Base-by-base conservation (phyloP, 176 grass and related monocot species). In the Triticum dicoccoides region DNA sequence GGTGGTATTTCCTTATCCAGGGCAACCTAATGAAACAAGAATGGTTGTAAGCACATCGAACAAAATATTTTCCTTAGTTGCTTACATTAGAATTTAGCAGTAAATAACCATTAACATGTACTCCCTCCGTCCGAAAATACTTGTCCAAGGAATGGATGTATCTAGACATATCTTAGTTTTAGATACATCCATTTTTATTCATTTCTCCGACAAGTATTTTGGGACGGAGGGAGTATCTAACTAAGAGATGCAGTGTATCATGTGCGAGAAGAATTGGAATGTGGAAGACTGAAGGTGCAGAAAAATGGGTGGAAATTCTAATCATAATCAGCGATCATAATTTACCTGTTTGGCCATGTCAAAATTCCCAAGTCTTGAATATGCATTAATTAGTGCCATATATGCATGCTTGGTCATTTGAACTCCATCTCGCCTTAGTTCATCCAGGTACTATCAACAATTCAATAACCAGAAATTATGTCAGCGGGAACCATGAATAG, bases 301-400 rank as follows among this genome's bases (percentile, higher is more conserved):
- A 13, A 83, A 81, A 81, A 85, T 82, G 65, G 42, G 21, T 86
- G 45, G 80, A 39, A 41, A 82, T 8, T 89, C 24, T 80, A 15
- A 33, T 84, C 20, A 91, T 80, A 15, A 33, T 84, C 20, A 91
- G 83, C 6, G 30, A 76, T 67, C 47, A 93, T 37, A 68, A 72
- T 72, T 77, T 98, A 98, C 96, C 93, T 98, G 73, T 88, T 95
- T 95, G 65, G 93, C 96, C 91, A 92, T 94, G 75, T 98, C 88
- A 78, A 94, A 98, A 39, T 91, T 88, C 65, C 92, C 90, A 88
- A 89, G 89, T 79, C 94, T 96, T 91, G 90, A 62, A 80, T 92
- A 96, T 69, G 93, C 96, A 61, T 88, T 78, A 88, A 96, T 87
- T 51, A 95, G 86, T 69, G 93, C 78, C 84, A 92, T 92, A 77